Evolutionary conservation across 2,329 filamentous ascomycete species (phyloP).

Genomic region (Magnaporthiopsis rhizophila): DNA sequence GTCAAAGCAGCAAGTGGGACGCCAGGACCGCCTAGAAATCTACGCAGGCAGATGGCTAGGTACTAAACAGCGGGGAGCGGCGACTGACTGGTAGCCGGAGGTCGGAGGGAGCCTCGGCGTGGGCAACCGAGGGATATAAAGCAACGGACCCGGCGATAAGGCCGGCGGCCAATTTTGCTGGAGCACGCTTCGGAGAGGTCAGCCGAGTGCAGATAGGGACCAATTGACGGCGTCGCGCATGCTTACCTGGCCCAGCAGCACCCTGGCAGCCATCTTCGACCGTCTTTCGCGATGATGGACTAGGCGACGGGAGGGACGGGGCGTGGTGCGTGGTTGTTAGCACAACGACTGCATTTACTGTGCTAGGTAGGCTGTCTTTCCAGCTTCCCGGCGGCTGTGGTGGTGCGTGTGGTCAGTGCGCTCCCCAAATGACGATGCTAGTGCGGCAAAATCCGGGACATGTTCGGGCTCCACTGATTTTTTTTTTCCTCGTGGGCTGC

Average conservation of each 20-base stretch:
- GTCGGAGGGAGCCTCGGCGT: conserved; percentile 40
- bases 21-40: too few species aligned
- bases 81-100: conserved; percentile 4
- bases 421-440: conserved; percentile 1
- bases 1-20: neutral
- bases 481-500: neutral
- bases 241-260: conserved; percentile 48
- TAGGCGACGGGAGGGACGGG: conserved; percentile 8
- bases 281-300: conserved; percentile 33
- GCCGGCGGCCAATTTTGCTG: conserved; percentile 45
- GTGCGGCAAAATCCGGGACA: conserved; percentile 2
- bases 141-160: conserved; percentile 40
- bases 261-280: conserved; percentile 51
- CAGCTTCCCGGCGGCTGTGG: conserved; percentile 1
- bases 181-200: conserved; percentile 32
- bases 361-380: too few species aligned
- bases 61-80: neutral
- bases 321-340: conserved; percentile 5
- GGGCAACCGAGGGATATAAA: conserved; percentile 37
- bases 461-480: conserved; percentile 9
- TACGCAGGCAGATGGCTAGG: neutral
- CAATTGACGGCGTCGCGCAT: conserved; percentile 7
- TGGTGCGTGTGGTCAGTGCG: conserved; percentile 13
- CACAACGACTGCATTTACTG: neutral
- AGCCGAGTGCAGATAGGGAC: conserved; percentile 14